phyloP scores from a whole-genome alignment of 306 rosid genomes.

The Gynostemma pentaphyllum region DNA sequence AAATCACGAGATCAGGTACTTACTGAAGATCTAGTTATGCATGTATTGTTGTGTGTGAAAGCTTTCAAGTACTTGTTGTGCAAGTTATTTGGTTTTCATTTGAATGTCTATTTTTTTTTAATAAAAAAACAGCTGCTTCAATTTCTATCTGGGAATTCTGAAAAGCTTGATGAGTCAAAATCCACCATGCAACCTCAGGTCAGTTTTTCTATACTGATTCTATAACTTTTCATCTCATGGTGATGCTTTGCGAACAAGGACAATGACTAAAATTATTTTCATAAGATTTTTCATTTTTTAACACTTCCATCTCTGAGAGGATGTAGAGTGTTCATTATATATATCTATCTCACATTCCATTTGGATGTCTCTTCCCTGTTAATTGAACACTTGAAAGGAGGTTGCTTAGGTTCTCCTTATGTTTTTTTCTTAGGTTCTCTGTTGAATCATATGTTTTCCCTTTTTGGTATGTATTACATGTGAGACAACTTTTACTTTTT shows the following conservation, averaged over 20 bases:
- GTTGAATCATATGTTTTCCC: background rate
- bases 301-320: background rate
- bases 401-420: background rate
- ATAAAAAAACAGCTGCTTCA: constrained; percentile 52
- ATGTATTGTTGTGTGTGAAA: background rate
- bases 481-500: constrained; percentile 5
- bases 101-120: background rate
- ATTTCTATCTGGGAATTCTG: constrained; percentile 45
- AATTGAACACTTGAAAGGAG: background rate
- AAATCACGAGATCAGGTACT: constrained; percentile 64
- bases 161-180: constrained; percentile 24
- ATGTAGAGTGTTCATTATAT: background rate
- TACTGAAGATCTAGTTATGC: constrained; percentile 1
- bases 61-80: background rate
- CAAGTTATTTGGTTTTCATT: background rate
- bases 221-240: background rate
- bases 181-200: constrained; percentile 45
- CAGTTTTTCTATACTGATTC: constrained; percentile 12
- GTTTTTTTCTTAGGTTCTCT: background rate
- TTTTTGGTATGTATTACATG: background rate
- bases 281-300: background rate
- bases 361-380: background rate
- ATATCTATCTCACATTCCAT: background rate
- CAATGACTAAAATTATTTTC: background rate
- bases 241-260: background rate